Evolutionary conservation across 768 basidiomycete genomes (phyloP).

Genomic region (Hirschioporus abietinus): DNA sequence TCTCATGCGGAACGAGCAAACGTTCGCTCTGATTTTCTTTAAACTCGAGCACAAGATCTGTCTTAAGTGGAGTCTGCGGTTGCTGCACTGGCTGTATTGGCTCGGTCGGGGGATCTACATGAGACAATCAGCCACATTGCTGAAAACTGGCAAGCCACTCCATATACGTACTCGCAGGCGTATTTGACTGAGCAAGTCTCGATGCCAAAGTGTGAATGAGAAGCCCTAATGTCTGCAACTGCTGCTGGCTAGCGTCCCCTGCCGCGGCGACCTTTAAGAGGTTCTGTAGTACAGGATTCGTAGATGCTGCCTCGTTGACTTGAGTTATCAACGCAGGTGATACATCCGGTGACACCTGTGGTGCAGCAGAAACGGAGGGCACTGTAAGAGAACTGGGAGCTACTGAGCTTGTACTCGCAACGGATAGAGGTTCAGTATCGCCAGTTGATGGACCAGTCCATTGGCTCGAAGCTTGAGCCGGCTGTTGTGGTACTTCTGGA

Average conservation of each 20-base stretch:
- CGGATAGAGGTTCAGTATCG: background rate
- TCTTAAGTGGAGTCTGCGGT: constrained; percentile 36
- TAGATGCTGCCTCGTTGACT: constrained; percentile 60
- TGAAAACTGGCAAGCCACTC: background rate
- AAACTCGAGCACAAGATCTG: constrained; percentile 72
- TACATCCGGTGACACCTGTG: constrained; percentile 33
- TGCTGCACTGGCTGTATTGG: constrained; percentile 6
- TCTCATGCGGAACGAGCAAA: constrained; percentile 64
- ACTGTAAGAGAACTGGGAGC: background rate
- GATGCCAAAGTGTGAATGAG: constrained; percentile 62
- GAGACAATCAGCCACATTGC: background rate
- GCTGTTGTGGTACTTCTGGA: constrained; percentile 19
- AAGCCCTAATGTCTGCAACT: constrained; percentile 63
- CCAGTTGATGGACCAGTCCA: background rate
- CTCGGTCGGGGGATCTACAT: constrained; percentile 6
- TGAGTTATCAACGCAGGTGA: constrained; percentile 54
- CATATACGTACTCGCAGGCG: background rate
- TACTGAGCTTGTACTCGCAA: background rate
- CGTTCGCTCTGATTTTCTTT: constrained; percentile 55
- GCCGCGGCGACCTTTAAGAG: constrained; percentile 60
- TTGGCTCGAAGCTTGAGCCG: background rate
- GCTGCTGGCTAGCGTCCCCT: constrained; percentile 54
- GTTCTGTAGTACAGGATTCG: constrained; percentile 63
- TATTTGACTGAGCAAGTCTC: constrained; percentile 11
- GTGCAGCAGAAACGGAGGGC: constrained; percentile 7